Evolutionary conservation across 345 rosid genomes (phyloP).

Genomic region (Boechera retrofracta): DNA sequence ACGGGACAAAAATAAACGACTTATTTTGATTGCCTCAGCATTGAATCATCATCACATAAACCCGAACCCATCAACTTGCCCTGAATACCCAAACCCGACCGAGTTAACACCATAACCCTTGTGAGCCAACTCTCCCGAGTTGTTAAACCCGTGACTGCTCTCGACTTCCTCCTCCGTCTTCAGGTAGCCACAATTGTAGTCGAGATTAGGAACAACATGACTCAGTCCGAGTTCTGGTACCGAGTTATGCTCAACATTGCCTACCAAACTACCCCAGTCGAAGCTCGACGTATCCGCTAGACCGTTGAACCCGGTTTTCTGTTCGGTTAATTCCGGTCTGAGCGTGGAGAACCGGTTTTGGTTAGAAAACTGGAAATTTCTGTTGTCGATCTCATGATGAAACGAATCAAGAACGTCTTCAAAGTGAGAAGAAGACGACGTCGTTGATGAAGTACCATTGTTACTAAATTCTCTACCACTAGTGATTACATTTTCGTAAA

Average conservation of each 20-base stretch:
- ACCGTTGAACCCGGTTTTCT: conserved; percentile 48
- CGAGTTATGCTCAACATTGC: conserved; percentile 41
- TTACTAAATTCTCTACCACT: conserved; percentile 62
- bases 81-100: conserved; percentile 38
- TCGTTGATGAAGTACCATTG: conserved; percentile 52
- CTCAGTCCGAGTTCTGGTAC: conserved; percentile 45
- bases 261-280: conserved; percentile 55
- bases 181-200: conserved; percentile 40
- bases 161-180: conserved; percentile 46
- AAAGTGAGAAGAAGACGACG: conserved; percentile 70
- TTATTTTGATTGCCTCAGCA: conserved; percentile 13
- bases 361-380: conserved; percentile 37
- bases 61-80: conserved; percentile 43
- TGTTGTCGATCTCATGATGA: conserved; percentile 56
- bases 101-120: conserved; percentile 37
- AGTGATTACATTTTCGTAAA: conserved; percentile 40
- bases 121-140: conserved; percentile 26
- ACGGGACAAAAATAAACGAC: conserved; percentile 10
- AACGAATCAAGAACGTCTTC: conserved; percentile 65
- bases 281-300: conserved; percentile 32
- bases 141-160: conserved; percentile 16
- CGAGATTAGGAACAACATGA: conserved; percentile 47
- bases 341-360: conserved; percentile 28
- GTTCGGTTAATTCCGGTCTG: conserved; percentile 51
- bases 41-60: conserved; percentile 32